phyloP scores from a whole-genome alignment of 345 rosid species.

The Erucastrum elatum region DNA sequence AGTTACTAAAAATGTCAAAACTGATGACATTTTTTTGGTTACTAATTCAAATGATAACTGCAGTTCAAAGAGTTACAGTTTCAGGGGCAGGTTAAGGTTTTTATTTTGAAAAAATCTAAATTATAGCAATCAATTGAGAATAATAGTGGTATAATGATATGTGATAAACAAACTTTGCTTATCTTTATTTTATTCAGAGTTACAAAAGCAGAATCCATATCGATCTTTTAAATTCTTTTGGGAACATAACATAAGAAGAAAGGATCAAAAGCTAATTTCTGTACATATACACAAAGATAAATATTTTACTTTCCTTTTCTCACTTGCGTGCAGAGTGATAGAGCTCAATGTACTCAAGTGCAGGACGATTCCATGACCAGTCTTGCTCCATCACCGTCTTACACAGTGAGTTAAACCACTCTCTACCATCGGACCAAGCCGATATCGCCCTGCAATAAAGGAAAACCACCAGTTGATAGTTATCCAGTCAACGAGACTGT shows the following conservation, averaged over 20 bases:
- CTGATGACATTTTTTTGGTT: constrained; percentile 1
- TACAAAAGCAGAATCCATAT: constrained; percentile 21
- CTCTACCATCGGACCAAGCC: constrained; percentile 69
- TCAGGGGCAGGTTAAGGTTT: neutral
- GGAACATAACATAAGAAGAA: constrained; percentile 7
- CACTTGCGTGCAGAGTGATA: constrained; percentile 81
- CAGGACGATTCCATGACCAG: constrained; percentile 99
- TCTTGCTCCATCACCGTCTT: constrained; percentile 95
- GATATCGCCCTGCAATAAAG: constrained; percentile 68
- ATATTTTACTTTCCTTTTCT: neutral
- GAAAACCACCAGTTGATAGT: neutral
- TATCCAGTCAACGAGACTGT: neutral
- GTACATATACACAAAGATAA: constrained; percentile 3
- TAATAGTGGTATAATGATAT: neutral
- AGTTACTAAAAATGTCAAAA: constrained; percentile 9
- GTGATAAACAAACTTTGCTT: neutral
- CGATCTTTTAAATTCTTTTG: neutral
- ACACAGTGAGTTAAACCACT: constrained; percentile 71
- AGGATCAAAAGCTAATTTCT: constrained; percentile 27
- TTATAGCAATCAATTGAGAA: neutral
- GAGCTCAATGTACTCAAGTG: constrained; percentile 93
- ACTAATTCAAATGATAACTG: constrained; percentile 23
- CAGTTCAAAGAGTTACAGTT: constrained; percentile 4
- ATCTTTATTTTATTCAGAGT: constrained; percentile 22
- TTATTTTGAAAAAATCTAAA: neutral